phyloP scores from a whole-genome alignment of 305 asterid species.

The Caryopteris hybrid region DNA sequence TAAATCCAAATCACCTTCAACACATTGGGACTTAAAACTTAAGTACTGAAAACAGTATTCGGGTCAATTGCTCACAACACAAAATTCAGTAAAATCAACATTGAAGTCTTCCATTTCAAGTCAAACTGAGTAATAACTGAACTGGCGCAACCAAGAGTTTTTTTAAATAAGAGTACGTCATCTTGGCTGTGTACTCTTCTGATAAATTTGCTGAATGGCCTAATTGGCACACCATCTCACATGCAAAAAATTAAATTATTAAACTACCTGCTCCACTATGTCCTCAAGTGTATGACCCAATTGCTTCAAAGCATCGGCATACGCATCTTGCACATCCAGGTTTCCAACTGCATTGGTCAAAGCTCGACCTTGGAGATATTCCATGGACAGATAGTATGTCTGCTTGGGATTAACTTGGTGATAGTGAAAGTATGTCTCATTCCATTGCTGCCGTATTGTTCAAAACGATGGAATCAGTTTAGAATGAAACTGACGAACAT shows the following conservation, averaged over 20 bases:
- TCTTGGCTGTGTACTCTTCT: not conserved
- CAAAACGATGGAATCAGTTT: conserved; percentile 2
- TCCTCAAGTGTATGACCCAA: conserved; percentile 89
- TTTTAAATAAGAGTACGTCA: not conserved
- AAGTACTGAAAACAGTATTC: conserved; percentile 16
- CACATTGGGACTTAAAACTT: conserved; percentile 31
- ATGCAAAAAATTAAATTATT: conserved; percentile 18
- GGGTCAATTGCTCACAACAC: conserved; percentile 39
- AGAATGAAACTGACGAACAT: not conserved
- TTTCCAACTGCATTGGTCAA: conserved; percentile 96
- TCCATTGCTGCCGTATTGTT: conserved; percentile 78
- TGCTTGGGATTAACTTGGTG: conserved; percentile 94
- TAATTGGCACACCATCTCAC: not conserved
- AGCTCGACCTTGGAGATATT: conserved; percentile 98
- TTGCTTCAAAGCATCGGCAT: conserved; percentile 81
- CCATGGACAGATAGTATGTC: conserved; percentile 97
- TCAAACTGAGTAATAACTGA: conserved; percentile 9
- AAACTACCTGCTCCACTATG: conserved; percentile 79
- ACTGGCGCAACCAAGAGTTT: not conserved
- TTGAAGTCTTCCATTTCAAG: not conserved
- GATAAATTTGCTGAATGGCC: not conserved
- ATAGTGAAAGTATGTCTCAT: conserved; percentile 81
- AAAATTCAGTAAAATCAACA: conserved; percentile 15
- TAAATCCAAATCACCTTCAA: conserved; percentile 18
- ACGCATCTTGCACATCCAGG: conserved; percentile 76